Evolutionary conservation across 1,139 yeast species (phyloP), one percentile per base, ranked within the genome.

Genomic region (Candida tropicalis): DNA sequence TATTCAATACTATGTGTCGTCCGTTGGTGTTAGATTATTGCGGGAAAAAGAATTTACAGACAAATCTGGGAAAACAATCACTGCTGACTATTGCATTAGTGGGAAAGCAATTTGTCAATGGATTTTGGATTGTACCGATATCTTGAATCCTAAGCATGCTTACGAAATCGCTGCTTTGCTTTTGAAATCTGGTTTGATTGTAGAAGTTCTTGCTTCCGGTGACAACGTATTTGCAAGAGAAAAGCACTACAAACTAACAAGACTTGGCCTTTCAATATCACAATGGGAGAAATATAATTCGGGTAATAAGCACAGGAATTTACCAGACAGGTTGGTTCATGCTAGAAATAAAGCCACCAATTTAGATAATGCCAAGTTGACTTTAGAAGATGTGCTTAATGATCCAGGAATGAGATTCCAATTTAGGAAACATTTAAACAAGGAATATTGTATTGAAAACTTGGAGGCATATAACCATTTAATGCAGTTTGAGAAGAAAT

Each of bases 101-200:
- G 96, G 97, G 0, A 86, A 87, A 53, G 85, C 95, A 0, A 70
- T 86, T 1, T 74, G 82, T 62, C 97, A 89, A 56, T 93, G 97
- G 97, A 56, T 91, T 13, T 74, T 84, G 77, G 98, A 91, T 51
- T 91, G 97, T 57, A 85, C 96, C 0, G 95, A 88, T 56, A 69
- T 84, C 1, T 63, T 83, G 49, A 71, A 74, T 42, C 60, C 68
- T 0, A 65, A 68, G 3, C 95, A 88, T 49, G 96, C 93, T 0
- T 57, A 68, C 0, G 75, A 75, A 11, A 63, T 91, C 11, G 83
- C 85, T 0, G 69, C 74, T n/a, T 61, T 79, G 28, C 77, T 91
- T 50, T 49, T 84, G 16, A 68, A 65, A 27, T 60, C 70, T 26
- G 76, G 75, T 0, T 65, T 87, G 7, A 66, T 90, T 9, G 63